Conservation (phyloP, 495 filamentous ascomycete genomes). For the Tuber magnatum region DNA sequence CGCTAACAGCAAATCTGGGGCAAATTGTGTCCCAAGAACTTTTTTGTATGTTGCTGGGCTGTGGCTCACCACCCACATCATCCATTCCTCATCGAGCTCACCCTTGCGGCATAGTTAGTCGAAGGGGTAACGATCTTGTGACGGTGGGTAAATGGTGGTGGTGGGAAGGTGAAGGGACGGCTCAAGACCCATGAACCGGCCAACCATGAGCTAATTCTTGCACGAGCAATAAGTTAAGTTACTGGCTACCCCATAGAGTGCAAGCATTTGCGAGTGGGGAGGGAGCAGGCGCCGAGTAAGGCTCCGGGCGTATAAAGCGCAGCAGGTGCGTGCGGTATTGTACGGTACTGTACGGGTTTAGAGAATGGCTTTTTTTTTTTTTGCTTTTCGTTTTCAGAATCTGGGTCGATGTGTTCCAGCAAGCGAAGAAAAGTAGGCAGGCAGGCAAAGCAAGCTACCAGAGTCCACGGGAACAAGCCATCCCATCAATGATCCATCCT, state of each 20-base stretch:
- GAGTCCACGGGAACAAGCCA: neutral
- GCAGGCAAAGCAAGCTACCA: neutral
- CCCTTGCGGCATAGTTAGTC: neutral
- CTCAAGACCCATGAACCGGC: neutral
- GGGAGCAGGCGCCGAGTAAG: constrained; percentile 1
- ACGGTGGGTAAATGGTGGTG: neutral
- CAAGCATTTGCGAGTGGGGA: neutral
- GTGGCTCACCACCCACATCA: constrained; percentile 3
- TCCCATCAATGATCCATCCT: neutral
- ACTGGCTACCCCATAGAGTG: neutral
- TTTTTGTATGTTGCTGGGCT: neutral
- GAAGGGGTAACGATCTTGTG: neutral
- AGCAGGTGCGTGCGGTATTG: neutral
- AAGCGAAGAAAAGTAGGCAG: neutral
- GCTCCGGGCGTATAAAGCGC: neutral
- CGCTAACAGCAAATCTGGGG: neutral
- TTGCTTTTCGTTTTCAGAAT: neutral
- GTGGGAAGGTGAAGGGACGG: neutral
- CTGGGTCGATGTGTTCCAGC: neutral
- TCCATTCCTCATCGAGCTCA: neutral
- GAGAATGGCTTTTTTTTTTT: neutral
- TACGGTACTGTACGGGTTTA: neutral
- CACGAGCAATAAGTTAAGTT: neutral
- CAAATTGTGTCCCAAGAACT: neutral
- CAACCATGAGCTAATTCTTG: neutral